Evolutionary conservation across 805 yeast species (phyloP), one percentile per base, ranked within the genome.

Genomic region (Cyberlindnera euphorbiae): DNA sequence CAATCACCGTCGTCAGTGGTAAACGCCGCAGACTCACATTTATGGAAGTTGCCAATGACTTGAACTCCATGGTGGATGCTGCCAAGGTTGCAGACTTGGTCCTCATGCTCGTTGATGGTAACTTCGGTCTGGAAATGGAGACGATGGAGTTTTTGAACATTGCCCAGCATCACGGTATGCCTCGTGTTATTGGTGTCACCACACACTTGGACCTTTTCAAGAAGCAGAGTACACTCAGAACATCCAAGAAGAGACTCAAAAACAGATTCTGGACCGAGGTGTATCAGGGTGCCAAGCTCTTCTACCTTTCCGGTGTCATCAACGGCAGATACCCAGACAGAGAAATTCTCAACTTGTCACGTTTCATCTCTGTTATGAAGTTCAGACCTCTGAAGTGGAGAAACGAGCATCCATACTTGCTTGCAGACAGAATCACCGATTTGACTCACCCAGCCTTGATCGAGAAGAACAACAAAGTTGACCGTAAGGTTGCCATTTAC

Each of bases 351-450:
- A 93, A 93, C 55, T 70, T 93, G 52, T 82, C 95, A 4, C 71
- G 99, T 48, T 93, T 94, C 58, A 84, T 93, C 36, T 81, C 94
- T 6, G 97, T 90, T 30, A 90, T 94, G 97, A 93, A 94, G 60
- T 94, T 94, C 63, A 76, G 98, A 55, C 99, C 99, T n/a, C 69
- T 94, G 50, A 93, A 93, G 60, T 93, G 99, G 99, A 78, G 98
- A 66, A 93, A 90, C 58, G 97, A 93, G 66, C 99, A 93, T 66
- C 95, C 97, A 5, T 93, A 93, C 56, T 59, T 93, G 50, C 66
- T 93, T 41, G 88, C 90, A 12, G 99, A 93, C 58, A 75, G 98
- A 58, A 69, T 90, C 29, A 85, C 93, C 8, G 99, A 93, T 61
- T 67, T 94, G 45, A 94, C 99, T 4, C 97, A 89, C 60, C 98